These are phyloP conservation scores for Tetrahymena malaccensis DNA, from an alignment of 73 alveolate genomes.

Conservation along the genomic window DNA sequence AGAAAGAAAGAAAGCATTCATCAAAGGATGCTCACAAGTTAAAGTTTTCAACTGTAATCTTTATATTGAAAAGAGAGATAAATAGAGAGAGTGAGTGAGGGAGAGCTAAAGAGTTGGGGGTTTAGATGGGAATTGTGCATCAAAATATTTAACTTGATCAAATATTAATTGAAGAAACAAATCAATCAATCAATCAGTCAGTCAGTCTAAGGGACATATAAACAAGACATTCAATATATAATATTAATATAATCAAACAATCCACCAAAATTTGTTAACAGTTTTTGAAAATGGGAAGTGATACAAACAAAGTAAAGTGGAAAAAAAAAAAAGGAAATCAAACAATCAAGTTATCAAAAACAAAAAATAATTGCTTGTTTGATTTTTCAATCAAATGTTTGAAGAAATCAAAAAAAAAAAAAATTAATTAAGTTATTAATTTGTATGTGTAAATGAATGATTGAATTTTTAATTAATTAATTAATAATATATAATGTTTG, in stretches of 20 bases:
- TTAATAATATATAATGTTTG: not conserved
- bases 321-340: not conserved
- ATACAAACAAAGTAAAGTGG: not conserved
- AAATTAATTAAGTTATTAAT: not conserved
- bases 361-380: not conserved
- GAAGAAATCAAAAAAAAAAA: not conserved
- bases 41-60: not conserved
- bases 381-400: not conserved
- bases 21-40: not conserved
- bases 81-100: not conserved
- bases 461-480: not conserved
- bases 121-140: not conserved
- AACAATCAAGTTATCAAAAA: not conserved
- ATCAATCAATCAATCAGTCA: no score
- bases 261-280: not conserved
- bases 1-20: not conserved
- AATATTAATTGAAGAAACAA: no score
- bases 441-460: not conserved
- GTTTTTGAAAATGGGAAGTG: not conserved
- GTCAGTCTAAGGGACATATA: not conserved
- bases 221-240: not conserved
- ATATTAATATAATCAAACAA: not conserved
- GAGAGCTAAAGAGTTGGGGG: not conserved
- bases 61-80: no score
- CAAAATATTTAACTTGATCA: not conserved